Evolutionary conservation across 352 stramenopile genomes (phyloP), one percentile per base, ranked within the genome.

Genomic region (Pythium myriotylum): DNA sequence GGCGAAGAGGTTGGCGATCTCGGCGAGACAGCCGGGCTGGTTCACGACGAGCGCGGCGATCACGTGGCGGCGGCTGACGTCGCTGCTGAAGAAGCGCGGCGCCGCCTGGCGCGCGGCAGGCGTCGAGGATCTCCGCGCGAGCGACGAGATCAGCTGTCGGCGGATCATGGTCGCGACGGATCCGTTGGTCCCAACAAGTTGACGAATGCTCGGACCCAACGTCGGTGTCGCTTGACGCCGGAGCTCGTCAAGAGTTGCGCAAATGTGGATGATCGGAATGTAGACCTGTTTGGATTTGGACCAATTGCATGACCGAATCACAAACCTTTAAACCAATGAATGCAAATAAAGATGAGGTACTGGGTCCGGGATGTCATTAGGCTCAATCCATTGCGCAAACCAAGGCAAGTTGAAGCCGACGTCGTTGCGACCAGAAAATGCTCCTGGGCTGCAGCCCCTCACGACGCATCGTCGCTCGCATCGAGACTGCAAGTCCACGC

Each of bases 1-100:
- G 7, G 85, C 83, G 53, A 94, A 92, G 24, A 94, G 64, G 63
- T 94, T 94, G 66, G 85, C 83, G 60, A 94, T 94, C 76, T 94
- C 83, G 19, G 83, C 85, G 46, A 94, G 72, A 79, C 83, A 92
- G 40, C 85, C 85, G 39, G 85, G 81, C 65, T 94, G 85, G 70
- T 94, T 94, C 42, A 94, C 77, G 52, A 94, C 85, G 50, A 94
- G 67, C 47, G 85, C 85, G 17, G 85, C 85, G 65, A 94, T 94
- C 54, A 94, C 84, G 46, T 94, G 85, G 50, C 85, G 83, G 22
- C 85, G 77, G 41, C 59, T 89, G 51, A 84, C 67, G 49, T 67
- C 64, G 32, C 49, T 58, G 62, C 62, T 69, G 39, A 64, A 47
- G 47, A 59, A 73, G 23, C 78, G 52, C 41, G 9, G 76, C 26